These are phyloP conservation scores for Heliamphora exappendiculata DNA, from an alignment of 148 eudicot species.

Conservation along the genomic window DNA sequence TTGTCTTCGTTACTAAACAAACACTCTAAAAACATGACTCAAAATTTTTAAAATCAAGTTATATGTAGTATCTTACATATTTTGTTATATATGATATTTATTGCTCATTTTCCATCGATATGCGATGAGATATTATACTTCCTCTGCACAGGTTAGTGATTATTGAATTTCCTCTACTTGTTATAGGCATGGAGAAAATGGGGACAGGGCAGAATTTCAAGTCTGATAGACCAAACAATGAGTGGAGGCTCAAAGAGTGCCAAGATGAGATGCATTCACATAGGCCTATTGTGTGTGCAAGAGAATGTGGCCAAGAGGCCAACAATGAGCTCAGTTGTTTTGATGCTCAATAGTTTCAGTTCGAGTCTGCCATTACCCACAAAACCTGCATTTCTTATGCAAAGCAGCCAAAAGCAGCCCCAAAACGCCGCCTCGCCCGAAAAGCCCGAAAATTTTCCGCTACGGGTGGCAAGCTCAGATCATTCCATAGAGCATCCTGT, in stretches of 20 bases:
- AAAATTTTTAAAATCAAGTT: too few species aligned
- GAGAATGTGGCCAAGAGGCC: slow-evolving; percentile 27
- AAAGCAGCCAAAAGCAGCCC: background rate
- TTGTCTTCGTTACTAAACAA: too few species aligned
- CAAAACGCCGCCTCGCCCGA: too few species aligned
- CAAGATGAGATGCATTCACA: slow-evolving; percentile 12
- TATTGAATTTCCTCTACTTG: background rate
- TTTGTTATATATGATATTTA: too few species aligned
- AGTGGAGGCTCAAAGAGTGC: background rate
- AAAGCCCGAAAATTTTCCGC: too few species aligned
- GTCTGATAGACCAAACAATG: background rate
- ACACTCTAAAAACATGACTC: too few species aligned
- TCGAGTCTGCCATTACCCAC: slow-evolving; percentile 22
- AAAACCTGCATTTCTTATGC: slow-evolving; percentile 19
- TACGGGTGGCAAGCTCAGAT: background rate
- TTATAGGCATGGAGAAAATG: slow-evolving; percentile 15
- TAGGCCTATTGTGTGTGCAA: slow-evolving; percentile 36
- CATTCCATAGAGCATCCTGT: background rate
- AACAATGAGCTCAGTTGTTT: slow-evolving; percentile 22
- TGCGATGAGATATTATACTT: too few species aligned
- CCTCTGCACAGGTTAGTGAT: too few species aligned
- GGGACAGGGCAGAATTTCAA: background rate
- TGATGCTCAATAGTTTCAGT: slow-evolving; percentile 27
- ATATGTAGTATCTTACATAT: too few species aligned
- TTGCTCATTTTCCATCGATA: too few species aligned